Evolutionary conservation across 176 grass and related monocot genomes (phyloP).

Genomic region (Zoysia pacifica): DNA sequence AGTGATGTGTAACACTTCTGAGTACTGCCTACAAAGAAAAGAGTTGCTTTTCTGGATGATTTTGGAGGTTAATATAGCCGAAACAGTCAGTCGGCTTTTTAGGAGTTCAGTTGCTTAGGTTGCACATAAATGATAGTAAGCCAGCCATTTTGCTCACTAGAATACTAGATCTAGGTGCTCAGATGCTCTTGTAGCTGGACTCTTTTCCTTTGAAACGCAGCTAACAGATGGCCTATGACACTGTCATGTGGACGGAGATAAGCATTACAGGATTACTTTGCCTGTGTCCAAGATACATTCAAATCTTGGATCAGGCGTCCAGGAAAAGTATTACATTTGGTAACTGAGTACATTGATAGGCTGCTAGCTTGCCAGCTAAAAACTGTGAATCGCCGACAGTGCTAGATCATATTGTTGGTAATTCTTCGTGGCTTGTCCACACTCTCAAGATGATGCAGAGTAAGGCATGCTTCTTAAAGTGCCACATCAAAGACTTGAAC

Average conservation of each 20-base stretch:
- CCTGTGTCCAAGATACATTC: not conserved
- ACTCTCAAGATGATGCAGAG: constrained; percentile 25
- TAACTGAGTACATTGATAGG: not conserved
- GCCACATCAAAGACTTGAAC: constrained; percentile 41
- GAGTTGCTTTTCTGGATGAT: constrained; percentile 15
- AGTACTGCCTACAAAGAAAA: not conserved
- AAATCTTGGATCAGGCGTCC: constrained; percentile 37
- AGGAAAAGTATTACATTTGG: constrained; percentile 5
- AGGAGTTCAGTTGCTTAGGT: constrained; percentile 48
- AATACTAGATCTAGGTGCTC: constrained; percentile 14
- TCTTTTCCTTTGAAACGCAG: not conserved
- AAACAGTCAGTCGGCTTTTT: constrained; percentile 45
- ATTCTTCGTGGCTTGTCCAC: not conserved
- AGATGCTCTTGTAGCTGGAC: constrained; percentile 19
- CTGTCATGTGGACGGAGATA: constrained; percentile 17
- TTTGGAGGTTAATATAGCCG: constrained; percentile 21
- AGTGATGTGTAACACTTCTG: constrained; percentile 7
- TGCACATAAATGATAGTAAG: constrained; percentile 46
- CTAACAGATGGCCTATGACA: constrained; percentile 14
- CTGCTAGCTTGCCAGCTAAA: not conserved
- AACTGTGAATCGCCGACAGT: constrained; percentile 5
- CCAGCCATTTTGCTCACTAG: constrained; percentile 34
- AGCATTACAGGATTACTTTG: constrained; percentile 15
- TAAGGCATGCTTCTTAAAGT: constrained; percentile 14
- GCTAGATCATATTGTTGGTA: not conserved